Base-by-base conservation (phyloP, 805 yeast species). In the Candida nonsorbophila region DNA sequence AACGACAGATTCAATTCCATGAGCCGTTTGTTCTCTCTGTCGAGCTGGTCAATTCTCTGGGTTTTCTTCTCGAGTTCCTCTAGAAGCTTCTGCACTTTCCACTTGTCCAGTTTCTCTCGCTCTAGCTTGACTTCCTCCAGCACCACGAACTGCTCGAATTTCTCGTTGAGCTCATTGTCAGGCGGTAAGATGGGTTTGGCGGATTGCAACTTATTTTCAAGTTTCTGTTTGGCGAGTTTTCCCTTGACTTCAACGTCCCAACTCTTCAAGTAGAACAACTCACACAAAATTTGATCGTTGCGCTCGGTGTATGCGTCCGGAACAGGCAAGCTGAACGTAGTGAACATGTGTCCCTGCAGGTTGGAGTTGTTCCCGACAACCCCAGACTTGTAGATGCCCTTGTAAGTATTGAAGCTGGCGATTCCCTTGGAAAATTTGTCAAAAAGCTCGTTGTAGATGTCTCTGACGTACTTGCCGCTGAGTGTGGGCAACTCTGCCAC, bases 1-100 rank as follows among this genome's bases (percentile, higher is more conserved):
- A 57, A 35, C 14, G 44, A 48, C 24, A 53, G 60, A 33, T 58
- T 56, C 39, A 58, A 40, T 14, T 55, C 59, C 27, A 58, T 42
- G 14, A 58, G 34, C 24, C 47, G 34, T 33, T 47, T 53, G 29
- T 56, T 56, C 28, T 58, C 62, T 3, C 34, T 36, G 30, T 30
- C 37, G 25, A 56, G 33, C 10, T 40, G 41, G 7, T 49, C 48
- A 22, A 53, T 34, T 21, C 45, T 40, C 20, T 43, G 38, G 22
- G 42, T 43, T 32, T 37, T 45, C 25, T 41, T 46, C 4, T 29
- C 34, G 21, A 56, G 36, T 27, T 53, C 56, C 14, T 42, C 29
- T 17, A 52, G 45, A 24, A 44, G 44, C 4, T 41, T 28, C 19
- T 41, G 36, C 10, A 55, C 15, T 20, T 43, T 38, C 19, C 30